A percentile compares a stretch with the other conserved stretches of the same genome.
phyloP scores from a whole-genome alignment of 2,329 filamentous ascomycete species.

The Calonectria henricotiae region DNA sequence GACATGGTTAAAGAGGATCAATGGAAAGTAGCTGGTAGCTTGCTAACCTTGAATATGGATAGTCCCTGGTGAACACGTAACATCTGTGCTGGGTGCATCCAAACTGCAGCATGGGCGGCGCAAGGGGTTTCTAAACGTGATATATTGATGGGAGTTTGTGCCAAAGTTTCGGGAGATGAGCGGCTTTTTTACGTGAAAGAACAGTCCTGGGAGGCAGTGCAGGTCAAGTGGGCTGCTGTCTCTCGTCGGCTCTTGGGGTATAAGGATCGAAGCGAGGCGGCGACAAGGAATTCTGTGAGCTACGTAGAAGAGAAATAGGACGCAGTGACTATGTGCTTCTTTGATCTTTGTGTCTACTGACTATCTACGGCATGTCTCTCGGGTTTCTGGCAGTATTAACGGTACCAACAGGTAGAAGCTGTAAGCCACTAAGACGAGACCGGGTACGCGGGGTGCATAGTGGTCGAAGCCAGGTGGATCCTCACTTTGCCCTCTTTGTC shows the following conservation, averaged over 20 bases:
- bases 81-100: neutral
- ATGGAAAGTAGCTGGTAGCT: neutral
- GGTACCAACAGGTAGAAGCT: neutral
- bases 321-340: neutral
- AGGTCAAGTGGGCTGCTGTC: neutral
- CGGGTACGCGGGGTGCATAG: conserved; percentile 9
- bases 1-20: no score
- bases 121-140: no score
- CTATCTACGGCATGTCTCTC: neutral
- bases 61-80: neutral
- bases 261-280: neutral
- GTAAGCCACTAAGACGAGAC: neutral
- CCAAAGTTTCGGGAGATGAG: no score
- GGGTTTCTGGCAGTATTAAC: neutral
- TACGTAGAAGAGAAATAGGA: neutral
- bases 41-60: neutral
- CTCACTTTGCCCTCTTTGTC: conserved; percentile 1
- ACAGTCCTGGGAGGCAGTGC: no score
- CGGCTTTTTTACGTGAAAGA: neutral
- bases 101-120: neutral
- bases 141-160: neutral
- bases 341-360: neutral
- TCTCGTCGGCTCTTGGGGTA: neutral
- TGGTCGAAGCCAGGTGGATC: neutral
- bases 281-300: neutral